These are phyloP conservation scores for Salvia miltiorrhiza DNA, from an alignment of 257 asterid species.

Conservation along the genomic window DNA sequence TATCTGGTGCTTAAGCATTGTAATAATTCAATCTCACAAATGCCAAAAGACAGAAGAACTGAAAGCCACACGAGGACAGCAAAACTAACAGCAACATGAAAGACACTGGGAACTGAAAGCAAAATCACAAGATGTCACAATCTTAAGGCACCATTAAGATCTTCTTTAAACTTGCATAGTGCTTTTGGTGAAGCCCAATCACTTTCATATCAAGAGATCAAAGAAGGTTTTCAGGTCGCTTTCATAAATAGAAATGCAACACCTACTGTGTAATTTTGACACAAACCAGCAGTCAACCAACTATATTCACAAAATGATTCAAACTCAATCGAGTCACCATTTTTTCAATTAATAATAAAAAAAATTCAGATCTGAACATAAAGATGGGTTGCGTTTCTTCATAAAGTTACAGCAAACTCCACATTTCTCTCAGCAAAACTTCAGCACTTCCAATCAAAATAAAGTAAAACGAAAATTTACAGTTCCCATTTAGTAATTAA, in stretches of 20 bases:
- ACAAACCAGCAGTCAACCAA: conserved; percentile 23
- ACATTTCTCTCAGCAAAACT: conserved; percentile 8
- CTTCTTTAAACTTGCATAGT: conserved; percentile 24
- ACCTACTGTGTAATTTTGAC: conserved; percentile 20
- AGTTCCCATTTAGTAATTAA: conserved; percentile 8
- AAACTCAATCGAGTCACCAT: not conserved
- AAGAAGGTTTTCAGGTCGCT: too few species aligned
- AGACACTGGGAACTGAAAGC: conserved; percentile 33
- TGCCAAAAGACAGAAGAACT: conserved; percentile 25
- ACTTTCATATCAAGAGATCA: conserved; percentile 36
- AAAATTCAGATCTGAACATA: conserved; percentile 34
- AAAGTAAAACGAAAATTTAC: not conserved
- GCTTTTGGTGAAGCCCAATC: conserved; percentile 36
- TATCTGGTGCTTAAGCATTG: conserved; percentile 14
- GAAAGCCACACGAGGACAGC: conserved; percentile 24
- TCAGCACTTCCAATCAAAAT: conserved; percentile 6
- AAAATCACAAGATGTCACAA: conserved; percentile 39
- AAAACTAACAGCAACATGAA: conserved; percentile 18
- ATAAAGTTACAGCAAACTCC: not conserved
- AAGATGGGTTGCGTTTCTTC: conserved; percentile 8
- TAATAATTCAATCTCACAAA: conserved; percentile 23
- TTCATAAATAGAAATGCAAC: conserved; percentile 6
- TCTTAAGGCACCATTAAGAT: conserved; percentile 33
- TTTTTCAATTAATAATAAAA: conserved; percentile 3
- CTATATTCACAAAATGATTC: conserved; percentile 8